phyloP scores from a whole-genome alignment of 106 monocot species.

The Alisma plantagoaquatica region DNA sequence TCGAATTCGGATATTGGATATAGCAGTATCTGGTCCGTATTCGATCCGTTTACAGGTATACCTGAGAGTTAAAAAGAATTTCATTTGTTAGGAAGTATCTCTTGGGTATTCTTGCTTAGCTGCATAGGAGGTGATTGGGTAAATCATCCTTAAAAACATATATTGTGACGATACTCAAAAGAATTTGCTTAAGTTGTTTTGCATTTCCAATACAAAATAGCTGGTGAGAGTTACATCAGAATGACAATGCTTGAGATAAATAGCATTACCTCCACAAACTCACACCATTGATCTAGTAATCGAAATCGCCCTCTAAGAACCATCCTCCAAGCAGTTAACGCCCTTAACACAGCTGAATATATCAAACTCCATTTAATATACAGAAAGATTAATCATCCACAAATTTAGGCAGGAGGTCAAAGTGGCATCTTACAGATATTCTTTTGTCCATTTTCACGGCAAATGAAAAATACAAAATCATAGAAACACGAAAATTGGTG shows the following conservation, averaged over 20 bases:
- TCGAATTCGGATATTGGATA: too few relatives aligned
- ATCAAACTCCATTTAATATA: not conserved
- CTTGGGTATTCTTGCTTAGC: too few relatives aligned
- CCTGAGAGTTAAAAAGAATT: too few relatives aligned
- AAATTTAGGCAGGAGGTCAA: not conserved
- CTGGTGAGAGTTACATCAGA: too few relatives aligned
- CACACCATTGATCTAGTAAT: conserved; percentile 70
- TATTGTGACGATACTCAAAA: too few relatives aligned
- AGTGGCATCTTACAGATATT: conserved; percentile 55
- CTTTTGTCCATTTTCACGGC: conserved; percentile 79
- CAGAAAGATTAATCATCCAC: not conserved
- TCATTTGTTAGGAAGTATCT: too few relatives aligned
- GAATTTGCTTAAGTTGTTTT: too few relatives aligned
- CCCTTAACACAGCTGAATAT: conserved; percentile 48
- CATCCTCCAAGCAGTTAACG: conserved; percentile 58
- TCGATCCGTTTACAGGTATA: too few relatives aligned
- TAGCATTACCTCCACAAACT: conserved; percentile 58
- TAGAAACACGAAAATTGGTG: conserved; percentile 59
- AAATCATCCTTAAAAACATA: too few relatives aligned
- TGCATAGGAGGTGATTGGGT: too few relatives aligned
- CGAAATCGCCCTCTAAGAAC: conserved; percentile 70
- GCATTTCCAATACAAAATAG: too few relatives aligned
- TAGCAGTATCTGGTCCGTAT: too few relatives aligned
- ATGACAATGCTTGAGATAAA: not conserved
- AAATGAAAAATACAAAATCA: conserved; percentile 80